Base-by-base conservation (phyloP, 768 basidiomycete species). In the Pleurotus pulmonarius region DNA sequence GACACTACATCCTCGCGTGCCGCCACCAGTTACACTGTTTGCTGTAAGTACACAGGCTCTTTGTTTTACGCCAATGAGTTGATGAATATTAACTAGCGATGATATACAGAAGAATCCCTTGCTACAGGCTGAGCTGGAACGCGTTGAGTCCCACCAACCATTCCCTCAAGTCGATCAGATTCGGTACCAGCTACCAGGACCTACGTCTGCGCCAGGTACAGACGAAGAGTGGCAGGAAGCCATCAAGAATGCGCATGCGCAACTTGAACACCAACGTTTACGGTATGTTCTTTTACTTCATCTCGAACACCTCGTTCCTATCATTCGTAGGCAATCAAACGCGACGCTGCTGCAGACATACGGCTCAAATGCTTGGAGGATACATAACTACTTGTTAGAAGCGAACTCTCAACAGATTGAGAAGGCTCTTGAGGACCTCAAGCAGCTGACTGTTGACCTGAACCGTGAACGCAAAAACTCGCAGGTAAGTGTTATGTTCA, bases 371-470 rank as follows among this genome's bases (percentile, higher is more conserved):
- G 88, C 90, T 11, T 96, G 92, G 90, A 83, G 90, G 59, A 85
- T 94, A 70, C 86, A 92, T 66, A 98, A 98, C 70, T 94, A 93
- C 65, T 77, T 90, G 29, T 73, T 94, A 20, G 93, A 96, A 68
- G 79, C 84, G 22, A 83, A 87, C 34, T 84, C 87, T 6, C 87
- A 86, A 63, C 81, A 84, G 57, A 74, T 83, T 6, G 92, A 94
- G 69, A 78, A 76, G 59, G 75, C 83, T 8, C 69, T 90, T n/a
- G 93, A 92, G 64, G 84, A 88, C 60, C 61, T 94, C 58, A 88
- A 87, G 68, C 81, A 92, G 65, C 68, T 86, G 49, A 91, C 90
- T 0, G 86, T 89, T 0, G 90, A 90, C 56, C 78, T 98, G 58
- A 98, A 98, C 67, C 79, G 96, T 48, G 85, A 88, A 56, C 81